Base-by-base conservation (phyloP, 2,329 filamentous ascomycete genomes). In the Neurospora crassa region DNA sequence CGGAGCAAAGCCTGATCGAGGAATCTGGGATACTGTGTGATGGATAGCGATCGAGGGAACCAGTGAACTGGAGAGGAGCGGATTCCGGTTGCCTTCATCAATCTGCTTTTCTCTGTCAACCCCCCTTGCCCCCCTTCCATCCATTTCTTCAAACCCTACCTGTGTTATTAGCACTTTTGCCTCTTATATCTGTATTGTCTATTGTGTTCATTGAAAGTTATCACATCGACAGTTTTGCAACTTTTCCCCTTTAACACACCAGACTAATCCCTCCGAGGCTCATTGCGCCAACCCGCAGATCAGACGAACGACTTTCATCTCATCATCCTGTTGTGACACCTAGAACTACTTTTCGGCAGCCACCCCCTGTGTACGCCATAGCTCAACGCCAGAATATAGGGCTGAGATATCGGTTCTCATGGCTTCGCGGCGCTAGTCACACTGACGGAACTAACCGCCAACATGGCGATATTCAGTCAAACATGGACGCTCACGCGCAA, bases 401-500 rank as follows among this genome's bases (percentile, higher is more conserved):
- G 11, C 45, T 53, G n/a, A 24, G 24, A 24, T 53, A 53, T 20
- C 20, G 14, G 24, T 24, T 20, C 45, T 53, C 45, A 20, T 24
- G 20, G 45, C 20, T 53, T 45, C 20, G 20, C 45, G 45, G 24
- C 45, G 3, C 18, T 11, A n/a, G n/a, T 45, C 43, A 10, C 43
- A 20, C n/a, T 45, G 8, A 43, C 42, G 42, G 18, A 43, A 53
- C 20, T 8, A 40, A 16, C 43, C 47, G 70, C 37, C 45, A 67
- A 43, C 18, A 89, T 88, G 87, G 81, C 82, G 68, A 81, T 89
- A 77, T 72, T 86, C 74, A 83, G 84, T 73, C 89, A 91, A 79
- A 85, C 86, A 69, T 84, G 85, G 83, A 90, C 88, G 68, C 81
- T 91, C 72, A 87, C 85, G 77, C 80, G 80, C 76, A 91, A 91